Evolutionary conservation across 2,329 filamentous ascomycete genomes (phyloP).

Genomic region (Nannizziopsis barbatae): DNA sequence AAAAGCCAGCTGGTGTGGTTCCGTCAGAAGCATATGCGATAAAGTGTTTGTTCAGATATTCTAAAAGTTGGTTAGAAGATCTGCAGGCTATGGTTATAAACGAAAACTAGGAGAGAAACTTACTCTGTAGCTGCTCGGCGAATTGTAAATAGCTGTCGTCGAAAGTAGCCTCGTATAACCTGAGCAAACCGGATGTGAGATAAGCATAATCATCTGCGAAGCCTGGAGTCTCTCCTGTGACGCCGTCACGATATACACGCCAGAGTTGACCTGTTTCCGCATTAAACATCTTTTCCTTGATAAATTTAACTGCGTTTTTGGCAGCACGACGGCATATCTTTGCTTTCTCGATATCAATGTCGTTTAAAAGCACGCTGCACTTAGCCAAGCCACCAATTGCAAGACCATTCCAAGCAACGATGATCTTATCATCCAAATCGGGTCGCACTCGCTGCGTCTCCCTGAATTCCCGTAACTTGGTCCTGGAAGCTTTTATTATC

Average conservation of each 20-base stretch:
- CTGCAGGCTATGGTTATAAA: constrained; percentile 11
- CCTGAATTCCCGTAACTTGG: constrained; percentile 59
- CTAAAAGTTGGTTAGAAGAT: constrained; percentile 30
- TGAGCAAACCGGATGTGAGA: constrained; percentile 67
- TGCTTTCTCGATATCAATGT: constrained; percentile 47
- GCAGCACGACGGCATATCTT: constrained; percentile 55
- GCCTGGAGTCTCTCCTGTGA: constrained; percentile 53
- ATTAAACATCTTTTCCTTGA: constrained; percentile 64
- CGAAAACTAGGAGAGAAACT: constrained; percentile 19
- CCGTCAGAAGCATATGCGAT: constrained; percentile 49
- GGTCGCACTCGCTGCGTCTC: constrained; percentile 65
- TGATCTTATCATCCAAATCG: constrained; percentile 74
- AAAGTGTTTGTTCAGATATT: constrained; percentile 64
- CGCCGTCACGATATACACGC: constrained; percentile 58
- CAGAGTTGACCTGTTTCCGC: constrained; percentile 51
- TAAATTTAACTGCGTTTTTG: constrained; percentile 57
- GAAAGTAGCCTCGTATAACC: constrained; percentile 72
- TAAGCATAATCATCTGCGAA: constrained; percentile 96
- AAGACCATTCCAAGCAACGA: constrained; percentile 79
- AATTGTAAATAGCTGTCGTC: constrained; percentile 66
- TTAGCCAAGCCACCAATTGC: constrained; percentile 74
- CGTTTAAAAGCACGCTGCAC: constrained; percentile 55
- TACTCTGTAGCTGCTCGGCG: constrained; percentile 69
- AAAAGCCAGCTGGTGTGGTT: constrained; percentile 31
- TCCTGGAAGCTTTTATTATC: constrained; percentile 55